These are phyloP conservation scores for Beauveria bassiana DNA, from an alignment of 2,329 filamentous ascomycete genomes.

Conservation along the genomic window DNA sequence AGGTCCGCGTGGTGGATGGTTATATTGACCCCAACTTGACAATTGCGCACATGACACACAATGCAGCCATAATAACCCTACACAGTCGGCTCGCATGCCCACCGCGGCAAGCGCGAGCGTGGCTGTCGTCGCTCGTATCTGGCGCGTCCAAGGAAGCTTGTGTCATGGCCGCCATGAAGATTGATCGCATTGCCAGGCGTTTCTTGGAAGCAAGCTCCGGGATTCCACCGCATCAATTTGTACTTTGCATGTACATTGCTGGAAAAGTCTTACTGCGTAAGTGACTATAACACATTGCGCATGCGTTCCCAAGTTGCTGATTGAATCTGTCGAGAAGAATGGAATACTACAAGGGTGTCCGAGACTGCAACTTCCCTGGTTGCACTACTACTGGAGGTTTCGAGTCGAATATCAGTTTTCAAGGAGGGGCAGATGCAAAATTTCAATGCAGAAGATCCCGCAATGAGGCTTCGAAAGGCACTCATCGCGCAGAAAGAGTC, in stretches of 20 bases:
- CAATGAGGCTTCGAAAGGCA: constrained; percentile 26
- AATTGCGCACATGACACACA: constrained; percentile 35
- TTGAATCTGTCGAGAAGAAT: background rate
- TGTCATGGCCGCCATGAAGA: constrained; percentile 29
- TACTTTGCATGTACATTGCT: constrained; percentile 32
- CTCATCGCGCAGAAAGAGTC: constrained; percentile 14
- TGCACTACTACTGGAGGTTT: constrained; percentile 26
- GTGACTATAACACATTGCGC: background rate
- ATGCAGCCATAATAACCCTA: constrained; percentile 33
- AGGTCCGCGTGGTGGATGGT: constrained; percentile 30
- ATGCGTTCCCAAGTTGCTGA: background rate
- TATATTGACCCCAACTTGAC: constrained; percentile 39
- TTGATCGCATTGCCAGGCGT: constrained; percentile 28
- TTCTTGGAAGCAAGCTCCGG: constrained; percentile 26
- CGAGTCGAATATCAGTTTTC: constrained; percentile 27
- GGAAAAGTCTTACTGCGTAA: constrained; percentile 20
- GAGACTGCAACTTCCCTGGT: constrained; percentile 26
- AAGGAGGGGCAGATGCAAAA: constrained; percentile 13
- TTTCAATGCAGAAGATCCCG: constrained; percentile 20
- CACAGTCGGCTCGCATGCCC: constrained; percentile 34
- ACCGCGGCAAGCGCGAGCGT: constrained; percentile 21
- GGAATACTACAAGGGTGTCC: constrained; percentile 22
- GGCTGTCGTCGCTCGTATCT: constrained; percentile 24
- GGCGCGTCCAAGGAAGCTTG: constrained; percentile 33
- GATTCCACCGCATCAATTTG: constrained; percentile 27